These are phyloP conservation scores for Acephala macrosclerotiorum DNA, from an alignment of 2,329 filamentous ascomycete species.

Conservation along the genomic window DNA sequence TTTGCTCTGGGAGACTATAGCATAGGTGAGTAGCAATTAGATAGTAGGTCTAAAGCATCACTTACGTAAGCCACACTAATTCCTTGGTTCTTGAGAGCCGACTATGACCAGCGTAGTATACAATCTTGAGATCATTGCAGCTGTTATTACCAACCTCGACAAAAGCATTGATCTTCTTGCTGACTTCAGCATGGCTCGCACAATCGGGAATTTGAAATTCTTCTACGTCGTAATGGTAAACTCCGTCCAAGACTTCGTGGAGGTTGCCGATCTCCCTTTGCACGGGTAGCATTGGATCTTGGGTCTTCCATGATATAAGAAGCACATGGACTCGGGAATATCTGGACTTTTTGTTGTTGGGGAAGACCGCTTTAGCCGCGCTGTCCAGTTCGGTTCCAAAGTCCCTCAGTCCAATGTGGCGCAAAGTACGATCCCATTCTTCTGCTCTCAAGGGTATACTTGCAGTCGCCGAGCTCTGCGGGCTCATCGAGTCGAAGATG, in stretches of 20 bases:
- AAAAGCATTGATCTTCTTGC: constrained; percentile 15
- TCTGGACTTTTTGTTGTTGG: constrained; percentile 1
- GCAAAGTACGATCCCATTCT: constrained; percentile 3
- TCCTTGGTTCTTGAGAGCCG: constrained; percentile 1
- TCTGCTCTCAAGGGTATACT: neutral
- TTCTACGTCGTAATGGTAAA: neutral
- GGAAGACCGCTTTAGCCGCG: neutral
- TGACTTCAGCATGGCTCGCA: constrained; percentile 14
- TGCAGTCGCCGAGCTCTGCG: neutral
- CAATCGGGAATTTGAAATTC: constrained; percentile 13
- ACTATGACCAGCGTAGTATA: constrained; percentile 22
- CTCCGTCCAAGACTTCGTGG: neutral
- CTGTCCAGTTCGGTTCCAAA: neutral
- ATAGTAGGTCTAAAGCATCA: neutral
- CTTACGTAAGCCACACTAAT: constrained; percentile 12
- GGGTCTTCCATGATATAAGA: neutral
- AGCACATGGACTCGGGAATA: neutral
- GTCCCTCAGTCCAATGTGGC: neutral
- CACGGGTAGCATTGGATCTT: constrained; percentile 4
- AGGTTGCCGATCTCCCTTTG: neutral
- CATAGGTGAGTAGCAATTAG: neutral
- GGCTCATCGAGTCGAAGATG: no score
- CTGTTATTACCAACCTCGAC: constrained; percentile 9
- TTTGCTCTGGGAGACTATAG: neutral
- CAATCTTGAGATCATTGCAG: constrained; percentile 18